Evolutionary conservation across 805 yeast species (phyloP).

Genomic region (Grigorovia transvaalensis): DNA sequence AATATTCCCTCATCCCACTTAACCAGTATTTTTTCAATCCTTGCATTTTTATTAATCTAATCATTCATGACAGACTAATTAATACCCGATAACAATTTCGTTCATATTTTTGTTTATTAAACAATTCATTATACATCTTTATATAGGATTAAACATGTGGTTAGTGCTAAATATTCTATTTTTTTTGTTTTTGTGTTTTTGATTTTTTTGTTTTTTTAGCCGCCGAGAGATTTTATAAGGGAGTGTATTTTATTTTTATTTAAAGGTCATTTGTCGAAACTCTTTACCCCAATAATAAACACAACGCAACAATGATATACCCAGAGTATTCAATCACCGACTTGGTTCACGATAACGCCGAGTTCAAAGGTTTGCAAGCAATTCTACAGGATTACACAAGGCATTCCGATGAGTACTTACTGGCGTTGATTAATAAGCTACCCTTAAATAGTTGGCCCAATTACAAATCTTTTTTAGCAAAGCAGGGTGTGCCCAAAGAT

Average conservation of each 20-base stretch:
- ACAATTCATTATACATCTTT: not conserved
- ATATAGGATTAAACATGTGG: not conserved
- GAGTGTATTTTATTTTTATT: not conserved
- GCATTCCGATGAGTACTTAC: constrained; percentile 22
- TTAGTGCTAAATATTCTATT: not conserved
- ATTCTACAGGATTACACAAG: constrained; percentile 11
- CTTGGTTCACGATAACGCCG: constrained; percentile 16
- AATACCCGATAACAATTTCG: not conserved
- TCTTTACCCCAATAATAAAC: too few species aligned
- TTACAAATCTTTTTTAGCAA: constrained; percentile 16
- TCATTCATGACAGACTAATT: not conserved
- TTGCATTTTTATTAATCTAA: not conserved
- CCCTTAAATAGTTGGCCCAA: constrained; percentile 20
- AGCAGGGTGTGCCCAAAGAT: constrained; percentile 30
- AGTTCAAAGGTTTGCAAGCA: constrained; percentile 11
- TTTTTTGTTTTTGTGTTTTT: too few species aligned
- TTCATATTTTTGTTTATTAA: not conserved
- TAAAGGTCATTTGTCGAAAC: not conserved
- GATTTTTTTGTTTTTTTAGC: not conserved
- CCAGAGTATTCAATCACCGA: constrained; percentile 16
- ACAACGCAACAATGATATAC: not conserved
- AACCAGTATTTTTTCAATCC: not conserved
- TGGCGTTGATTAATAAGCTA: constrained; percentile 12
- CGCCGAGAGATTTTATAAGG: not conserved
- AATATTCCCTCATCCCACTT: not conserved